A percentile compares a stretch with the other conserved stretches of the same genome.
Conservation (phyloP, 2,329 filamentous ascomycete genomes). For the Curvularia spicifera region DNA sequence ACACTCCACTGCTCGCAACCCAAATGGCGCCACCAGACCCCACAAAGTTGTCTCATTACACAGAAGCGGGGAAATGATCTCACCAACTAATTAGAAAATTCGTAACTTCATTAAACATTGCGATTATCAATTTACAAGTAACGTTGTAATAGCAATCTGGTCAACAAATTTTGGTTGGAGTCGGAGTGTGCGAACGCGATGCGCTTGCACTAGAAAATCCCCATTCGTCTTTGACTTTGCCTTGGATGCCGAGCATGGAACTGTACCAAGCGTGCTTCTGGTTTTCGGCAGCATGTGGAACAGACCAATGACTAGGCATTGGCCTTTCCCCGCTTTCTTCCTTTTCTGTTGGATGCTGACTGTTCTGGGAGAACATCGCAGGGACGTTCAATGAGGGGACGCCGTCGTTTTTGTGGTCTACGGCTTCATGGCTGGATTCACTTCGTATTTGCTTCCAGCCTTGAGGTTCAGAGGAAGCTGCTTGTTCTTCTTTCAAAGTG, state of each 20-base stretch:
- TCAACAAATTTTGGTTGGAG: not conserved
- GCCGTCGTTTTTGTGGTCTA: not conserved
- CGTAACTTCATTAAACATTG: no score
- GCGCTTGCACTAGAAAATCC: conserved; percentile 5
- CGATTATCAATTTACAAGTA: not conserved
- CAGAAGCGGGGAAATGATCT: not conserved
- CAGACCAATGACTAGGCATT: not conserved
- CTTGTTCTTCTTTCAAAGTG: not conserved
- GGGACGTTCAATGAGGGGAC: not conserved
- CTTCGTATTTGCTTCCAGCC: not conserved
- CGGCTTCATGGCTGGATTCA: not conserved
- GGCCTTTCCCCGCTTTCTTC: not conserved
- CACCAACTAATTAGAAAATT: not conserved
- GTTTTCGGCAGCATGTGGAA: conserved; percentile 4
- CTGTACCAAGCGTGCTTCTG: conserved; percentile 8
- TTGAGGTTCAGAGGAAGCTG: not conserved
- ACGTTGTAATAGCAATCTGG: not conserved
- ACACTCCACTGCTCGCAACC: not conserved
- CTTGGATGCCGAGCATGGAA: conserved; percentile 1
- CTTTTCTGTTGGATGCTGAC: not conserved
- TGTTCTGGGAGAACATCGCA: not conserved
- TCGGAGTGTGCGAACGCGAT: conserved; percentile 4
- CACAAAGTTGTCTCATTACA: not conserved
- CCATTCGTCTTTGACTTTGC: conserved; percentile 6
- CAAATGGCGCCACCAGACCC: not conserved